Percentiles rank a stretch among this genome's conserved stretches.
Conservation (phyloP, 2,329 filamentous ascomycete species). For the Diaporthe destruens region DNA sequence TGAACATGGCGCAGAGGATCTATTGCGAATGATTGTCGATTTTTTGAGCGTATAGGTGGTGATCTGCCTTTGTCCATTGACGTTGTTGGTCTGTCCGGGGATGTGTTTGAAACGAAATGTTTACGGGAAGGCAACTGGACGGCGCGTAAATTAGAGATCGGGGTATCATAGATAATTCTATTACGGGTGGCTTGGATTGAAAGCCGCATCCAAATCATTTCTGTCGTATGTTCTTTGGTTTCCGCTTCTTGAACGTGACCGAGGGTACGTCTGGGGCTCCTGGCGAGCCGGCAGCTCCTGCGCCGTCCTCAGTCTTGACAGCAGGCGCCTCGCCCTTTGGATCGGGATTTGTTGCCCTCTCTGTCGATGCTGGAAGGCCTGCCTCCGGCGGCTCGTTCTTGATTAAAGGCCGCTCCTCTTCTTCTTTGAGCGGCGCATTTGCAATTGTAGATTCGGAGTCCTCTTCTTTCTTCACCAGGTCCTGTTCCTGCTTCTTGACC, state of each 20-base stretch:
- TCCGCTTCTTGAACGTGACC: constrained; percentile 85
- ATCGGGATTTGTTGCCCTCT: constrained; percentile 35
- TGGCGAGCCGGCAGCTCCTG: constrained; percentile 29
- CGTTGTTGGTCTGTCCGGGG: not conserved
- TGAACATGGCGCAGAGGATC: constrained; percentile 13
- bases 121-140: not conserved
- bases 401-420: constrained; percentile 48
- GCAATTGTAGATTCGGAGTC: constrained; percentile 43
- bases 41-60: constrained; percentile 14
- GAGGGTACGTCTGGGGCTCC: constrained; percentile 51
- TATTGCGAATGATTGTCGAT: constrained; percentile 30
- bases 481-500: constrained; percentile 47
- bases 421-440: constrained; percentile 54
- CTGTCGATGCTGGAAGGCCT: constrained; percentile 40
- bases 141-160: not conserved
- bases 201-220: constrained; percentile 56
- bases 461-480: constrained; percentile 49
- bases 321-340: constrained; percentile 43
- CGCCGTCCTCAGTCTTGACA: constrained; percentile 46
- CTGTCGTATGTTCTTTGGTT: constrained; percentile 74
- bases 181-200: too few species aligned
- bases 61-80: not conserved
- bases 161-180: constrained; percentile 5
- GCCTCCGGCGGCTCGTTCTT: constrained; percentile 58
- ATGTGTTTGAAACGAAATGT: not conserved